Percentiles rank a stretch among this genome's conserved stretches.
These are phyloP conservation scores for Pseudoscleropodium purum DNA, from an alignment of 225 moss, liverwort and hornwort genomes.

Conservation along the genomic window DNA sequence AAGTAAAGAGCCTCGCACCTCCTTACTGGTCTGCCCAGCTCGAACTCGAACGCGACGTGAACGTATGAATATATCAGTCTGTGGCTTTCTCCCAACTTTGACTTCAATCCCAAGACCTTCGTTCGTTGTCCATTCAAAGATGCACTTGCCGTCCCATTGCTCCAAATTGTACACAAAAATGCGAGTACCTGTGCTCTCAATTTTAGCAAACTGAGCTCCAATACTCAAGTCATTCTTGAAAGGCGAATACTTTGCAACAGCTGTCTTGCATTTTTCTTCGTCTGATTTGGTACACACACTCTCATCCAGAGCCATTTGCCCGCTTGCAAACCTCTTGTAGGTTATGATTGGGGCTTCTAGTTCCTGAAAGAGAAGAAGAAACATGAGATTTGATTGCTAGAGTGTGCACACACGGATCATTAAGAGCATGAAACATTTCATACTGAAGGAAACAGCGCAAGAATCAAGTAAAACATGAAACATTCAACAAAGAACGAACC, in stretches of 20 bases:
- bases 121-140: constrained; percentile 35
- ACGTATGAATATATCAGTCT: constrained; percentile 50
- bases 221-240: constrained; percentile 58
- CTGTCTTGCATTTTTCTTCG: constrained; percentile 45
- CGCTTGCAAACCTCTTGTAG: constrained; percentile 46
- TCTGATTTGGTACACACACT: constrained; percentile 38
- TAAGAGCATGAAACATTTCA: neutral
- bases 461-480: neutral
- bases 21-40: constrained; percentile 66
- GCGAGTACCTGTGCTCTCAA: constrained; percentile 57
- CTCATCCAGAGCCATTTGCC: constrained; percentile 52
- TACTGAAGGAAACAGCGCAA: neutral
- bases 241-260: constrained; percentile 62
- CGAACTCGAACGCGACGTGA: constrained; percentile 60
- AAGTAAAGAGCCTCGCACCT: constrained; percentile 10
- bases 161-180: constrained; percentile 72
- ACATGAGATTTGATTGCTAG: neutral
- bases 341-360: constrained; percentile 76
- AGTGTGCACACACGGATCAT: neutral
- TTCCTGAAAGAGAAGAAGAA: constrained; percentile 23
- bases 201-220: constrained; percentile 72
- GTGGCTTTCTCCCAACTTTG: constrained; percentile 1
- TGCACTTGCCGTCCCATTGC: constrained; percentile 56
- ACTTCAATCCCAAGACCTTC: constrained; percentile 1
- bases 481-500: constrained; percentile 20